These are phyloP conservation scores for Haematococcus sp. DNA, from an alignment of 139 green algal genomes.

Conservation along the genomic window DNA sequence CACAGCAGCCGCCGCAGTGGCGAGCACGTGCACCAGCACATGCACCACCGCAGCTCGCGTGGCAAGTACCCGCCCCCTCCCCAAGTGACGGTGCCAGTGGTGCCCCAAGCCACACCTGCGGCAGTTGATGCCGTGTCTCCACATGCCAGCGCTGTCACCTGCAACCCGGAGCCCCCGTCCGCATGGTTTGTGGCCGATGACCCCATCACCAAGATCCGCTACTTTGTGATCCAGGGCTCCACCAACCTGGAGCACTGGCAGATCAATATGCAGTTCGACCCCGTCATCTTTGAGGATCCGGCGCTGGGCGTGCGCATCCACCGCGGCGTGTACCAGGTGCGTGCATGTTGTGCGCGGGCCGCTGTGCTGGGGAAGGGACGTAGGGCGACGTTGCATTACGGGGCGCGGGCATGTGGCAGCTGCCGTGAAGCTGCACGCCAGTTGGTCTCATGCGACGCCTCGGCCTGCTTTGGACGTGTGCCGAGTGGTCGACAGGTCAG, in stretches of 20 bases:
- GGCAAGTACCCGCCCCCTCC: too few relatives aligned
- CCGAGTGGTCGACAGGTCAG: not conserved
- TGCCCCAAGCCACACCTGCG: too few relatives aligned
- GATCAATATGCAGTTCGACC: conserved; percentile 95
- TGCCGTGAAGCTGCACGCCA: too few relatives aligned
- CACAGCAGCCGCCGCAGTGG: too few relatives aligned
- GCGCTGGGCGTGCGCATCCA: conserved; percentile 62
- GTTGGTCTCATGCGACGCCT: too few relatives aligned
- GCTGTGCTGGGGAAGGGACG: not conserved
- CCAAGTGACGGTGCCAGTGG: too few relatives aligned
- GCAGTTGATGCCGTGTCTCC: not conserved
- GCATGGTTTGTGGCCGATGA: conserved; percentile 82
- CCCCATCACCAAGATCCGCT: conserved; percentile 44
- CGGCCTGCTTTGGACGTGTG: too few relatives aligned
- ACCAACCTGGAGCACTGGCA: conserved; percentile 66
- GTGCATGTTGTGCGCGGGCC: not conserved
- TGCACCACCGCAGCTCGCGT: too few relatives aligned
- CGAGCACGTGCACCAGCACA: too few relatives aligned
- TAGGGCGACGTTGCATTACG: not conserved
- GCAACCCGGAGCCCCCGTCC: conserved; percentile 12
- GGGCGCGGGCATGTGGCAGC: not conserved
- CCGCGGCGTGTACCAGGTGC: conserved; percentile 83
- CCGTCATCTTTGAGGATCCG: conserved; percentile 88
- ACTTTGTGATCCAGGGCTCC: conserved; percentile 85
- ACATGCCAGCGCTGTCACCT: conserved; percentile 8